A percentile compares a stretch with the other conserved stretches of the same genome.
Evolutionary conservation across 768 basidiomycete genomes (phyloP).

Genomic region (Pleurotus tuber-regium): DNA sequence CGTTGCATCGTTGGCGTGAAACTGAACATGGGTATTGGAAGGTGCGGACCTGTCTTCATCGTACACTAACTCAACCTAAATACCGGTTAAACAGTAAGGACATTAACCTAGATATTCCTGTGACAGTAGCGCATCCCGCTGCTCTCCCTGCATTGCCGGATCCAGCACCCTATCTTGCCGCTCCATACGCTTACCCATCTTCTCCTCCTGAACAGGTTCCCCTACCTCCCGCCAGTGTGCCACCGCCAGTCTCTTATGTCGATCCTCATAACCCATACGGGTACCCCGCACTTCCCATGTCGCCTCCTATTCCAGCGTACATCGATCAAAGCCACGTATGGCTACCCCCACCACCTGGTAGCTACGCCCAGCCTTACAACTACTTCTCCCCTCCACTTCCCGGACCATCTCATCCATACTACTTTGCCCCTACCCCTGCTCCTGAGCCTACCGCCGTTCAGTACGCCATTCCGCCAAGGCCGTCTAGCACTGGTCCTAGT

Average conservation of each 20-base stretch:
- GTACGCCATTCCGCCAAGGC: slow-evolving; percentile 32
- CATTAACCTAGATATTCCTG: slow-evolving; percentile 59
- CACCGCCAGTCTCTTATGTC: slow-evolving; percentile 21
- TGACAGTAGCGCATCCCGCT: slow-evolving; percentile 62
- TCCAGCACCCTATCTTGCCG: slow-evolving; percentile 19
- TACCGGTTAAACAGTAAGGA: slow-evolving; percentile 55
- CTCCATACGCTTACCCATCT: slow-evolving; percentile 12
- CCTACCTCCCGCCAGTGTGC: slow-evolving; percentile 19
- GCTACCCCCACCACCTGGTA: slow-evolving; percentile 37
- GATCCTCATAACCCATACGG: slow-evolving; percentile 28
- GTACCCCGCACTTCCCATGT: slow-evolving; percentile 34
- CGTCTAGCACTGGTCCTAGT: slow-evolving; percentile 48
- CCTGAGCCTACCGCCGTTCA: slow-evolving; percentile 17
- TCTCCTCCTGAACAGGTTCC: slow-evolving; percentile 21
- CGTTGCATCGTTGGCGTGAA: slow-evolving; percentile 59
- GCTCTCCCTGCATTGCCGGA: slow-evolving; percentile 44
- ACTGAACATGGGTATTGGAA: slow-evolving; percentile 69
- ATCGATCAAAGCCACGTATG: slow-evolving; percentile 49
- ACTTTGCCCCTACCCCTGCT: slow-evolving; percentile 17
- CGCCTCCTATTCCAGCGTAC: slow-evolving; percentile 37
- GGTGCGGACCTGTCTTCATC: slow-evolving; percentile 37
- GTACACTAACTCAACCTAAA: slow-evolving; percentile 8
- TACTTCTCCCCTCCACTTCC: slow-evolving; percentile 30
- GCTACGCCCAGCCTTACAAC: slow-evolving; percentile 26
- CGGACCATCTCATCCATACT: slow-evolving; percentile 15